Evolutionary conservation across 2,329 filamentous ascomycete genomes (phyloP).

Genomic region (Exserohilum turcica): DNA sequence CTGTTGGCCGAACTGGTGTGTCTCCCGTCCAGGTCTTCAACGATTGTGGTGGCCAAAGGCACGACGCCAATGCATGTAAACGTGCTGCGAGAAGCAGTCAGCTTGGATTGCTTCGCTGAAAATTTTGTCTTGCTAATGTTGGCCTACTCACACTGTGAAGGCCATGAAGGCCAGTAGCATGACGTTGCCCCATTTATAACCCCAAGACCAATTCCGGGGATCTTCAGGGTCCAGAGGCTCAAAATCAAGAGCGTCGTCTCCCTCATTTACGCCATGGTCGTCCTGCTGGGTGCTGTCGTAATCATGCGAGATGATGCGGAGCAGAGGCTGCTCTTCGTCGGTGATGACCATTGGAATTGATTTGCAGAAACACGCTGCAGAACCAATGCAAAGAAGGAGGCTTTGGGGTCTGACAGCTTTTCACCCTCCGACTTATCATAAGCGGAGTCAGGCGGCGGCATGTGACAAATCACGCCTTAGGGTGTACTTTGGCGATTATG

Average conservation of each 20-base stretch:
- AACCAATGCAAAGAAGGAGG: not conserved
- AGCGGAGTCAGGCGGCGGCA: not conserved
- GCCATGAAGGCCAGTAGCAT: constrained; percentile 41
- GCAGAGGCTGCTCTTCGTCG: constrained; percentile 41
- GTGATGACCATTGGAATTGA: constrained; percentile 21
- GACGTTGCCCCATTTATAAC: constrained; percentile 43
- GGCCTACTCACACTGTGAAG: constrained; percentile 44
- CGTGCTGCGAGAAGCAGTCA: constrained; percentile 26
- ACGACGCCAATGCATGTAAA: constrained; percentile 49
- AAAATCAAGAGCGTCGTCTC: constrained; percentile 32
- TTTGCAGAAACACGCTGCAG: not conserved
- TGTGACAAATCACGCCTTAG: constrained; percentile 7
- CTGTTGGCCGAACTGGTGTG: constrained; percentile 31
- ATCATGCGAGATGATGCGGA: constrained; percentile 28
- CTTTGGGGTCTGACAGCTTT: constrained; percentile 1
- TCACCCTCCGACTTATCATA: not conserved
- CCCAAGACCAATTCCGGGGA: constrained; percentile 38
- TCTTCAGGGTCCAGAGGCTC: constrained; percentile 37
- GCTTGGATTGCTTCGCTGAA: not conserved
- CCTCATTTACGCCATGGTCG: constrained; percentile 19
- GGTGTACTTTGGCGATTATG: constrained; percentile 2
- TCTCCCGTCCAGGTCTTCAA: constrained; percentile 37
- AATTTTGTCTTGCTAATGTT: not conserved
- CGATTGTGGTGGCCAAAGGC: constrained; percentile 40
- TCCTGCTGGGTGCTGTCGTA: constrained; percentile 18